Base-by-base conservation (phyloP, 805 yeast genomes). In the Metschnikowia santaceciliae region DNA sequence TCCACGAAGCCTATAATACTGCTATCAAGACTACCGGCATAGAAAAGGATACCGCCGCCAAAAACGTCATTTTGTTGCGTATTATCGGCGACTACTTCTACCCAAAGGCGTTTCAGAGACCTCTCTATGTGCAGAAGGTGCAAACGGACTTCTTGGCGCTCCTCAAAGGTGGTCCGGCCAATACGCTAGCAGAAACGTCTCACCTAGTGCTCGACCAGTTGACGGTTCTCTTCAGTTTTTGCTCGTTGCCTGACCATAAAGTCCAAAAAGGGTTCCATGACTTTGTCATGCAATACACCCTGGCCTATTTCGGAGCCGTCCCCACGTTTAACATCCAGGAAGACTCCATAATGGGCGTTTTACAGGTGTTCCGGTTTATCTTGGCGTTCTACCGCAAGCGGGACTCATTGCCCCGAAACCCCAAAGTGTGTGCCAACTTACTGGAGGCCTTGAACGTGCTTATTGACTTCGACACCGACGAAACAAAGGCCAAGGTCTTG, bases 61-160 rank as follows among this genome's bases (percentile, higher is more conserved):
- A 61, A 19, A 55, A 68, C 42, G 49, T 51, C 19, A 53, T 57
- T 30, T 67, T 78, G 30, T 50, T 75, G 4, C 64, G 74, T n/a
- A 49, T 77, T 8, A 60, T 70, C 15, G 76, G 78, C 1, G 79
- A 70, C 55, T 69, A 75, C 57, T 68, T 76, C 53, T 51, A 71
- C 11, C 80, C 84, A 1, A 59, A 61, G 10, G 54, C 54, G 2
- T 71, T 67, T 56, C 53, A 54, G 20, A 49, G 56, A 36, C 50
- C 48, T 10, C 44, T 58, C 10, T 50, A 54, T 35, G 22, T 37
- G 14, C 53, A 55, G 14, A 54, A 54, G 32, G 54, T 45, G 14
- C 53, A 33, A 64, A 54, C 52, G 42, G 65, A 35, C 61, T 65
- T 55, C 54, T 65, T 38, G 67, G 63, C 48, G 48, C 48, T 42